Percentiles rank a stretch among this genome's conserved stretches.
Conservation (phyloP, 139 green algal genomes). For the Chlorella sp. region DNA sequence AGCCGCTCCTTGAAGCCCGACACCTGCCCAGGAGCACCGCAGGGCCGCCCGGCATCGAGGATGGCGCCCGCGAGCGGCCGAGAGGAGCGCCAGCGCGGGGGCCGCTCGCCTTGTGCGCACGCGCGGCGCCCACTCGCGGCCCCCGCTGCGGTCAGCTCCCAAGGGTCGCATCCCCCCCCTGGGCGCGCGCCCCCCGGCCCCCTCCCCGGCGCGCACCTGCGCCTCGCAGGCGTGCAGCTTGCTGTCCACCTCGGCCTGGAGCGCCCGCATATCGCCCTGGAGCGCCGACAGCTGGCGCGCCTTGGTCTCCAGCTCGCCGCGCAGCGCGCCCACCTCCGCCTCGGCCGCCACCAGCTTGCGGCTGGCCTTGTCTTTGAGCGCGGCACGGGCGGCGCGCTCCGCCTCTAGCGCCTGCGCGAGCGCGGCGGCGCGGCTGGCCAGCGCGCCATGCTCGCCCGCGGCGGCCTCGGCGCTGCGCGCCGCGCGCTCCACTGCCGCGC, state of each 20-base stretch:
- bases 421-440: not conserved
- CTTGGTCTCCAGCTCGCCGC: constrained; percentile 16
- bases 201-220: not conserved
- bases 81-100: no score
- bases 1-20: constrained; percentile 10
- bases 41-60: no score
- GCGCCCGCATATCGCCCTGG: constrained; percentile 12
- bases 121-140: no score
- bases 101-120: no score
- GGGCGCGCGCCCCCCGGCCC: no score
- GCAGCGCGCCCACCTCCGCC: constrained; percentile 19
- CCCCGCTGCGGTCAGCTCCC: no score
- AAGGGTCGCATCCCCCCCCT: not conserved
- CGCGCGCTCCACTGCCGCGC: constrained; percentile 8
- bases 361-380: constrained; percentile 12
- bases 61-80: no score
- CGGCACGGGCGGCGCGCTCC: not conserved
- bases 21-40: no score
- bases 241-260: constrained; percentile 17
- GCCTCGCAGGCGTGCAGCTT: constrained; percentile 13
- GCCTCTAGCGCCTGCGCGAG: constrained; percentile 22
- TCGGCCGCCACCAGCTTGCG: constrained; percentile 16
- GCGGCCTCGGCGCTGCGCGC: not conserved
- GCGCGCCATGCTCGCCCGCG: not conserved
- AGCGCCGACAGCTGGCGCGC: constrained; percentile 11